These are phyloP conservation scores for Eimeria falciformis DNA, from an alignment of 169 alveolate species.

Conservation along the genomic window DNA sequence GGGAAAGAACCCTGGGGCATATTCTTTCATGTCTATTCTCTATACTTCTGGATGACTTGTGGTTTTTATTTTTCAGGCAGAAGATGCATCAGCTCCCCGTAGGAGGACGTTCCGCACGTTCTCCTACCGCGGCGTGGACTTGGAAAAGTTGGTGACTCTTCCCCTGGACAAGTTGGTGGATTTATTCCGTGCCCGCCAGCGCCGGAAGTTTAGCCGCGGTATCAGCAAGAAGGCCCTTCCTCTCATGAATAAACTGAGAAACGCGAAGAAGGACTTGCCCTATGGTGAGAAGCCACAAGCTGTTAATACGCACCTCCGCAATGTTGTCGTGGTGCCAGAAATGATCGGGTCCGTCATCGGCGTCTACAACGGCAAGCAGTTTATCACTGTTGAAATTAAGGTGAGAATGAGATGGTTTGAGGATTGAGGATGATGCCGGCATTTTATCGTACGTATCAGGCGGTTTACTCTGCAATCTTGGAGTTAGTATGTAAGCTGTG, in stretches of 20 bases:
- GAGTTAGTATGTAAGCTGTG: neutral
- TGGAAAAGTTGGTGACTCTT: constrained; percentile 91
- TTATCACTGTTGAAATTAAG: constrained; percentile 97
- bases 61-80: constrained; percentile 65
- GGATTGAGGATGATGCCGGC: no score
- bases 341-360: constrained; percentile 99
- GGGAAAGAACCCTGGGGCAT: neutral
- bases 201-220: constrained; percentile 94
- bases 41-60: no score
- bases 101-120: constrained; percentile 98
- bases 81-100: constrained; percentile 83
- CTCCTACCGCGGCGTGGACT: constrained; percentile 98
- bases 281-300: constrained; percentile 97
- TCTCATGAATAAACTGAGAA: constrained; percentile 95
- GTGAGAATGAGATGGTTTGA: constrained; percentile 47
- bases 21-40: no score
- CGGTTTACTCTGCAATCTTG: neutral
- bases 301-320: constrained; percentile 96
- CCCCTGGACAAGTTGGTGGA: constrained; percentile 94
- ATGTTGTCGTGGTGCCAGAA: constrained; percentile 96
- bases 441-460: no score
- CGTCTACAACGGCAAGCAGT: constrained; percentile 98
- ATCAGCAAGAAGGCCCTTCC: constrained; percentile 91
- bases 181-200: constrained; percentile 97
- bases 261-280: constrained; percentile 88